Base-by-base conservation (phyloP, 495 filamentous ascomycete genomes). In the Neurospora sp. region DNA sequence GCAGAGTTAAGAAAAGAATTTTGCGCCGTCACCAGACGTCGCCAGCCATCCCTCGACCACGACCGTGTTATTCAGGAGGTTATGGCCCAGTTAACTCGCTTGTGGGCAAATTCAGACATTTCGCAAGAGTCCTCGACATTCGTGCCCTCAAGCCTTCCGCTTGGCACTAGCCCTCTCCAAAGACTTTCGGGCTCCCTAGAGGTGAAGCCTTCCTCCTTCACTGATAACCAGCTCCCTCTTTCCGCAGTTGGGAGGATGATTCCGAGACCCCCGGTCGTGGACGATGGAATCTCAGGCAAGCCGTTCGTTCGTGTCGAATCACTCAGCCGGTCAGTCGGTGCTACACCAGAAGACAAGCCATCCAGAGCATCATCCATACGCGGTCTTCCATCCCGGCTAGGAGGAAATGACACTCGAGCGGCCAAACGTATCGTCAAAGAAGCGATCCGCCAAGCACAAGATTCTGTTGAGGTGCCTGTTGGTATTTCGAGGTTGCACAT, bases 401-500 rank as follows among this genome's bases (percentile, higher is more conserved):
- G 53, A 66, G 53, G 53, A 16, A 66, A 66, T 66, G 53, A 66
- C 3, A 66, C 6, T 27, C 53, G 53, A 18, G 53, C 53, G 53
- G 53, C 53, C 27, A 66, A 66, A 9, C 53, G 53, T 18, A 66
- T 66, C 31, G 53, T 66, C 27, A 66, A 66, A 66, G 40, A 72
- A 18, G 9, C 69, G 0, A 16, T 37, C n/a, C 42, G 72, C 41
- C 61, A 72, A 40, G 69, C 68, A 66, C 44, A 72, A 59, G 76
- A 80, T n/a, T 80, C 81, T 22, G 77, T 78, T 9, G 86, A 88
- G 70, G 85, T 96, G 48, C 87, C 91, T 5, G 93, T 96, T 16
- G 93, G 93, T 5, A 85, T 93, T 5, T 93, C 91, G 18, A 88
- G 92, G 73, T 83, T 96, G 68, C 92, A 88, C 72, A 83, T 85